Evolutionary conservation across 1,284 basidiomycete species (phyloP).

Genomic region (Ceratobasidium sp.): DNA sequence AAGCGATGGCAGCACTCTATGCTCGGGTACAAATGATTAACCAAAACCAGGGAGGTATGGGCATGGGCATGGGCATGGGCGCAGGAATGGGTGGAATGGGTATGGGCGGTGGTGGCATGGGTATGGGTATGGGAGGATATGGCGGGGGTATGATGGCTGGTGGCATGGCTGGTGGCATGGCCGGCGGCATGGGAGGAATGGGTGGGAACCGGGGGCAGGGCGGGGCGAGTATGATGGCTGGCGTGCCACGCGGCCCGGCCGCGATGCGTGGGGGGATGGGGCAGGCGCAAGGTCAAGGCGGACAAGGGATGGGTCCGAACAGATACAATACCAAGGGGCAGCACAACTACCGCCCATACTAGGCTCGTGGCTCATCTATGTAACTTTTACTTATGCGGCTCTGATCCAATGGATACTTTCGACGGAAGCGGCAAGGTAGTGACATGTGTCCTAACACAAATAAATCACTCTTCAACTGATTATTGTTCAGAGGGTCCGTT

Average conservation of each 20-base stretch:
- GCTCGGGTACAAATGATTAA: slow-evolving; percentile 68
- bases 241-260: slow-evolving; percentile 53
- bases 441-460: background rate
- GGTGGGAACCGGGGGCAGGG: slow-evolving; percentile 48
- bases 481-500: background rate
- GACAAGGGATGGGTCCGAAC: slow-evolving; percentile 54
- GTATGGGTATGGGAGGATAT: slow-evolving; percentile 55
- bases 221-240: slow-evolving; percentile 38
- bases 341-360: slow-evolving; percentile 79
- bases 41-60: slow-evolving; percentile 50
- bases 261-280: slow-evolving; percentile 54
- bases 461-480: background rate
- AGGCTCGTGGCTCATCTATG: slow-evolving; percentile 11
- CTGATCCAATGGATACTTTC: background rate
- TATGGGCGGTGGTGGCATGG: slow-evolving; percentile 63
- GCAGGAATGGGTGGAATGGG: slow-evolving; percentile 55
- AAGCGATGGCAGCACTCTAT: slow-evolving; percentile 78
- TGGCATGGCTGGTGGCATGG: slow-evolving; percentile 47
- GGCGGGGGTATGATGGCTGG: slow-evolving; percentile 55
- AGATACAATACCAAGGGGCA: slow-evolving; percentile 70
- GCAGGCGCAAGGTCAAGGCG: slow-evolving; percentile 46
- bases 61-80: slow-evolving; percentile 54
- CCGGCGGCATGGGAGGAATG: slow-evolving; percentile 46
- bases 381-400: slow-evolving; percentile 17
- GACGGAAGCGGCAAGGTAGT: background rate